These are phyloP conservation scores for Mariannaea elegans DNA, from an alignment of 2,329 filamentous ascomycete genomes.

Conservation along the genomic window DNA sequence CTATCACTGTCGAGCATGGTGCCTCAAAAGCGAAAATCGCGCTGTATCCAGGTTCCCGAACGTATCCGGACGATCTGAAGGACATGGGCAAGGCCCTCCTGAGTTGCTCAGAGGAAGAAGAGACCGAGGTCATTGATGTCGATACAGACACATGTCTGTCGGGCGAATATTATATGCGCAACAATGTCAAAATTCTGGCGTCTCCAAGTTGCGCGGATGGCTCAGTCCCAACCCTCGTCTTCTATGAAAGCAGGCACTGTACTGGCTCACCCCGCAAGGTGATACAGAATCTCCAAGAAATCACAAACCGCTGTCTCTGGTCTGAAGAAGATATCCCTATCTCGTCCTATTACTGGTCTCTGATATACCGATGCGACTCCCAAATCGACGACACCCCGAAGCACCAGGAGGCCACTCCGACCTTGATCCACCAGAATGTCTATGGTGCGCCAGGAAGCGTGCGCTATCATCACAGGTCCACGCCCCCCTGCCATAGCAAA, in stretches of 20 bases:
- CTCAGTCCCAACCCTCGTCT: not conserved
- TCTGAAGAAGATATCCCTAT: conserved; percentile 4
- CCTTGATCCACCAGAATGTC: conserved; percentile 1
- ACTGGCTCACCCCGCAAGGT: not conserved
- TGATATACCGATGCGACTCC: conserved; percentile 11
- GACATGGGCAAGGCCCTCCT: conserved; percentile 5
- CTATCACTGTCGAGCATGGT: not conserved
- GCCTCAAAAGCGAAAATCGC: not conserved
- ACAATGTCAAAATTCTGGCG: conserved; percentile 6
- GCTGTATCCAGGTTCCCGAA: conserved; percentile 9
- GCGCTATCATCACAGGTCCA: not conserved
- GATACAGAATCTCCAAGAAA: not conserved
- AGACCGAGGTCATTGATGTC: not conserved
- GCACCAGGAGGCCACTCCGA: not conserved
- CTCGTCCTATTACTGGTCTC: conserved; percentile 13
- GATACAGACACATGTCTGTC: conserved; percentile 1
- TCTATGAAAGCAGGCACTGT: conserved; percentile 9
- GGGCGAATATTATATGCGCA: conserved; percentile 11
- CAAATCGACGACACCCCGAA: not conserved
- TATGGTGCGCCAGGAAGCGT: not conserved
- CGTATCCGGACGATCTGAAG: conserved; percentile 10
- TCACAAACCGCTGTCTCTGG: not conserved
- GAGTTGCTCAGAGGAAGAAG: not conserved
- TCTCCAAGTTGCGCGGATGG: conserved; percentile 3
- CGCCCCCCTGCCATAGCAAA: not conserved